phyloP scores from a whole-genome alignment of 495 filamentous ascomycete species.

The Penicillium simplicissimum region DNA sequence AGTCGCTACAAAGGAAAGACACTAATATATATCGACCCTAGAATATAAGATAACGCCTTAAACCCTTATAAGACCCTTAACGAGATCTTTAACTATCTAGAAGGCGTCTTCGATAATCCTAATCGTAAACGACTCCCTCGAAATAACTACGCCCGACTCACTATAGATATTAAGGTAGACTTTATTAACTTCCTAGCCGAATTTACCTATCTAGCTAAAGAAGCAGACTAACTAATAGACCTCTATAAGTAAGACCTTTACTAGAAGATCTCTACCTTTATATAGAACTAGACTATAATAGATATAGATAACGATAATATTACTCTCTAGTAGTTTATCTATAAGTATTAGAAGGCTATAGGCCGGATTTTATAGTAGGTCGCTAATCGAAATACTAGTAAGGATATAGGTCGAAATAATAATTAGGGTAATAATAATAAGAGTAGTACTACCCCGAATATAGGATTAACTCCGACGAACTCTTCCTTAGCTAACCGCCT shows the following conservation, averaged over 20 bases:
- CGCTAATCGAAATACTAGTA: neutral
- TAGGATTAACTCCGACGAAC: neutral
- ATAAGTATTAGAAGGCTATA: neutral
- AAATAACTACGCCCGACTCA: neutral
- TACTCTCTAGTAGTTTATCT: neutral
- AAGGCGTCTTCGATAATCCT: neutral
- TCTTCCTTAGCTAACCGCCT: too few species aligned
- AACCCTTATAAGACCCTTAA: neutral
- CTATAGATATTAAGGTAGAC: neutral
- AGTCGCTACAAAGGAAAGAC: neutral
- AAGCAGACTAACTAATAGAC: neutral
- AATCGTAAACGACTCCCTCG: too few species aligned
- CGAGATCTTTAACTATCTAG: neutral
- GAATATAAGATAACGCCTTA: neutral
- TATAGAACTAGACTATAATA: neutral
- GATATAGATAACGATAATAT: neutral
- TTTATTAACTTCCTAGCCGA: conserved; percentile 2
- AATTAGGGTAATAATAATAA: too few species aligned
- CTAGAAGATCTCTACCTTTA: neutral
- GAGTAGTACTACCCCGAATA: too few species aligned
- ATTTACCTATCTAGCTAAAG: neutral
- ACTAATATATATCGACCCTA: neutral
- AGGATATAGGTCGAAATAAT: too few species aligned
- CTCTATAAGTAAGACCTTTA: neutral
- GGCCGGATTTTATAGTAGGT: neutral